A percentile compares a stretch with the other conserved stretches of the same genome.
Conservation (phyloP, 139 green algal species). For the Microglena sp. region DNA sequence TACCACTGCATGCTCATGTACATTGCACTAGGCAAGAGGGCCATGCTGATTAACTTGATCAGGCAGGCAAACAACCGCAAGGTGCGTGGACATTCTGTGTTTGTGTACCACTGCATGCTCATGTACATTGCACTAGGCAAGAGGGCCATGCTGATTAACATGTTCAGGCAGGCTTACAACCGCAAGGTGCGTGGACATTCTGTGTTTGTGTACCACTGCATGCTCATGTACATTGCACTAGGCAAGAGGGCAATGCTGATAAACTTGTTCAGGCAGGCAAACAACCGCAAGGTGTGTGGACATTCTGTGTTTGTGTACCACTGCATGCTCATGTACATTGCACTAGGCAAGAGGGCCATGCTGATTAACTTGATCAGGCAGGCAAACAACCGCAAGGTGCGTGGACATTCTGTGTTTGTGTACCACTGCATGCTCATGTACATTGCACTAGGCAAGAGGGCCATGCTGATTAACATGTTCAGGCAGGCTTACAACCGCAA, state of each 20-base stretch:
- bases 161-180: constrained; percentile 62
- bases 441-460: constrained; percentile 54
- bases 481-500: no score
- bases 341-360: constrained; percentile 52
- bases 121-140: constrained; percentile 72
- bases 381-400: no score
- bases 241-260: constrained; percentile 53
- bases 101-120: constrained; percentile 66
- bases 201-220: constrained; percentile 57
- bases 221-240: constrained; percentile 73
- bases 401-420: no score
- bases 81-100: no score
- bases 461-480: constrained; percentile 64
- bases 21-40: constrained; percentile 54
- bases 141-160: constrained; percentile 48
- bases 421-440: constrained; percentile 78
- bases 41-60: constrained; percentile 64
- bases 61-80: no score
- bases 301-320: no score
- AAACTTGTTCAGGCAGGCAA: constrained; percentile 55
- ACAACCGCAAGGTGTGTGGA: no score
- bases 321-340: constrained; percentile 71
- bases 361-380: constrained; percentile 66
- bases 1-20: constrained; percentile 78
- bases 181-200: constrained; percentile 54